Percentiles rank a stretch among this genome's conserved stretches.
Evolutionary conservation across 2,329 filamentous ascomycete species (phyloP).

Genomic region (Pseudocercospora musae): DNA sequence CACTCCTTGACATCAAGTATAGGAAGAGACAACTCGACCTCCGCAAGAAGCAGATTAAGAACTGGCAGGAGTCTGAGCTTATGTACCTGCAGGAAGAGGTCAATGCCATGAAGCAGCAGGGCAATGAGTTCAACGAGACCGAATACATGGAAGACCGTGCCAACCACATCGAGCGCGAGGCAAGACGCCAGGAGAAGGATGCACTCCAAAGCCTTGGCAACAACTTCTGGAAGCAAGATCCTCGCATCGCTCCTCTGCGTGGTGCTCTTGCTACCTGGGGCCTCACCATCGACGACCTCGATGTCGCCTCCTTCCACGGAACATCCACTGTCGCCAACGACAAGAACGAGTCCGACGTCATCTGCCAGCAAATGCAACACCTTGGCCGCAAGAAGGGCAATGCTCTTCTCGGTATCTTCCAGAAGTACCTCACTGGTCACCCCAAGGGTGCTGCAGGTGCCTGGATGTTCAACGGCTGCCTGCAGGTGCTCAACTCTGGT

Average conservation of each 20-base stretch:
- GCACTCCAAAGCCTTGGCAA: slow-evolving; percentile 91
- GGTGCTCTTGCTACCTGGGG: slow-evolving; percentile 97
- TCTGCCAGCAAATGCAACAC: slow-evolving; percentile 93
- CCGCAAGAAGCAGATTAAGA: slow-evolving; percentile 88
- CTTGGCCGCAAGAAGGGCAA: slow-evolving; percentile 96
- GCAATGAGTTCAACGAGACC: slow-evolving; percentile 69
- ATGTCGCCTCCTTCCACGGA: slow-evolving; percentile 96
- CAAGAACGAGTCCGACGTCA: slow-evolving; percentile 98
- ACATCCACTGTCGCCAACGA: slow-evolving; percentile 98
- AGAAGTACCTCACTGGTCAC: slow-evolving; percentile 98
- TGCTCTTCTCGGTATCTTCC: slow-evolving; percentile 93
- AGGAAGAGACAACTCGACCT: slow-evolving; percentile 91
- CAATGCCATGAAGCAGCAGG: slow-evolving; percentile 81
- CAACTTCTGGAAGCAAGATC: slow-evolving; percentile 97
- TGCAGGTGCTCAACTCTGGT: slow-evolving; percentile 92
- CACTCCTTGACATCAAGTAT: slow-evolving; percentile 96
- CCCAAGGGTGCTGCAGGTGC: slow-evolving; percentile 98
- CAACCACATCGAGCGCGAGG: slow-evolving; percentile 82
- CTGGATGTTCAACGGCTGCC: slow-evolving; percentile 99
- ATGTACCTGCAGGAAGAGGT: slow-evolving; percentile 91
- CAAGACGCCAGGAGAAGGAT: slow-evolving; percentile 86
- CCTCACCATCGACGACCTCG: slow-evolving; percentile 92
- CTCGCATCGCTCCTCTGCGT: slow-evolving; percentile 88
- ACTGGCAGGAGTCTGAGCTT: slow-evolving; percentile 93
- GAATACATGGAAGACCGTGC: slow-evolving; percentile 85